Conservation (phyloP, 2,329 filamentous ascomycete species). For the Cladobotryum mycophilum region DNA sequence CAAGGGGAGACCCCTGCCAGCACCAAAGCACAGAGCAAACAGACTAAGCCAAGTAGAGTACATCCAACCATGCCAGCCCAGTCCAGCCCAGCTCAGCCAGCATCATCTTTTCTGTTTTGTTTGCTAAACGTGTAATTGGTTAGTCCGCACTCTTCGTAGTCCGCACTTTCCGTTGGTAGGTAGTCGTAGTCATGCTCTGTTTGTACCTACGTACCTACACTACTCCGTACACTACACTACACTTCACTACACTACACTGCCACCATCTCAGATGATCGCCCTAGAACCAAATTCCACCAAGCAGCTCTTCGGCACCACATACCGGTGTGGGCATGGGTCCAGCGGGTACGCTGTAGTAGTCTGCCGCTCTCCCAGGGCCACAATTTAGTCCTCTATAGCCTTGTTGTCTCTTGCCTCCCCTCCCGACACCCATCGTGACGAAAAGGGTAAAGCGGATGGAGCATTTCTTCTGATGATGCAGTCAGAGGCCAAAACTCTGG, state of each 20-base stretch:
- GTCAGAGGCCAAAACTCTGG: too few species aligned
- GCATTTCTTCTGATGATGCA: too few species aligned
- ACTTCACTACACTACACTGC: neutral
- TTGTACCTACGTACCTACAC: neutral
- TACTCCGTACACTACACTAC: neutral
- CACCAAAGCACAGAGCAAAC: too few species aligned
- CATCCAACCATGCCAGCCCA: too few species aligned
- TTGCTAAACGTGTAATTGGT: neutral
- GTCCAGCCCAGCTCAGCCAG: too few species aligned
- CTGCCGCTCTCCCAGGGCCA: slow-evolving; percentile 1
- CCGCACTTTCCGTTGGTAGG: too few species aligned
- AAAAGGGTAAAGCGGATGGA: too few species aligned
- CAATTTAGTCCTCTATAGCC: slow-evolving; percentile 19
- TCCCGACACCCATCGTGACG: neutral
- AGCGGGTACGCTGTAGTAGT: neutral
- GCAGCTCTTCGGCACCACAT: slow-evolving; percentile 4
- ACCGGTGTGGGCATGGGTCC: slow-evolving; percentile 10
- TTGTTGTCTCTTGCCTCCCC: slow-evolving; percentile 20
- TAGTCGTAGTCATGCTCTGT: too few species aligned
- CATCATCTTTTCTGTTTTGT: too few species aligned
- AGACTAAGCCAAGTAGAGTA: too few species aligned
- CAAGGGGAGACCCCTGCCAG: too few species aligned
- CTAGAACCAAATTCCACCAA: slow-evolving; percentile 5
- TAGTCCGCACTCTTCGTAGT: too few species aligned
- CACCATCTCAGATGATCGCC: slow-evolving; percentile 8